Base-by-base conservation (phyloP, 768 basidiomycete species). In the Clitopilus passeckerianus region DNA sequence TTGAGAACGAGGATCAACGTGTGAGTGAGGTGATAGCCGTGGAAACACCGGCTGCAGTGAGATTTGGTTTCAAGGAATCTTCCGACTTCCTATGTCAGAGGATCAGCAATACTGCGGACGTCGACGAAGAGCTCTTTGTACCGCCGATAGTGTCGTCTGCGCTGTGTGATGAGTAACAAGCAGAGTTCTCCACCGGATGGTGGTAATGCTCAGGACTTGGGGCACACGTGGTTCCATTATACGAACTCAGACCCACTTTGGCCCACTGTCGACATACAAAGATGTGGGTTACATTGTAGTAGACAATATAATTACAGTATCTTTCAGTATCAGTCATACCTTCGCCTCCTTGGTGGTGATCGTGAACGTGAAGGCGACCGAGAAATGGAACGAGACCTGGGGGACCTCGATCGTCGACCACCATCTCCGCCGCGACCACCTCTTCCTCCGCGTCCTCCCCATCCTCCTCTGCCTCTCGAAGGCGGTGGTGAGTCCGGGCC, bases 401-500 rank as follows among this genome's bases (percentile, higher is more conserved):
- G 71, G 18, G 75, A 74, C 23, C 75, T 70, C 15, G 73, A 74
- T 18, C 76, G 62, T 1, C 64, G 58, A 34, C 63, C 59, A 10
- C 64, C 67, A 12, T 63, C 60, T 5, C 66, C 69, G 18, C 46
- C 46, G 27, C 54, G 72, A 53, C 78, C 76, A 43, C 74, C 72
- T 20, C 70, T 77, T 57, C 70, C 62, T 59, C 74, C 72, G 20
- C 70, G 76, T 57, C 70, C 62, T 59, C 76, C 76, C 23, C 78
- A 77, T 22, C 77, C 71, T 55, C 63, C 70, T 56, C 66, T 55
- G 14, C 62, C 66, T 57, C 74, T 65, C 14, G 76, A 71, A 34
- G 80, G 78, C 56, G 81, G 81, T 0, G 86, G 83, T 2, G 84
- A 80, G 30, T 75, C 46, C 16, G 16, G 74, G 5, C 71, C 74